Evolutionary conservation across 352 stramenopile genomes (phyloP).

Genomic region (Pelagophyceae sp.): DNA sequence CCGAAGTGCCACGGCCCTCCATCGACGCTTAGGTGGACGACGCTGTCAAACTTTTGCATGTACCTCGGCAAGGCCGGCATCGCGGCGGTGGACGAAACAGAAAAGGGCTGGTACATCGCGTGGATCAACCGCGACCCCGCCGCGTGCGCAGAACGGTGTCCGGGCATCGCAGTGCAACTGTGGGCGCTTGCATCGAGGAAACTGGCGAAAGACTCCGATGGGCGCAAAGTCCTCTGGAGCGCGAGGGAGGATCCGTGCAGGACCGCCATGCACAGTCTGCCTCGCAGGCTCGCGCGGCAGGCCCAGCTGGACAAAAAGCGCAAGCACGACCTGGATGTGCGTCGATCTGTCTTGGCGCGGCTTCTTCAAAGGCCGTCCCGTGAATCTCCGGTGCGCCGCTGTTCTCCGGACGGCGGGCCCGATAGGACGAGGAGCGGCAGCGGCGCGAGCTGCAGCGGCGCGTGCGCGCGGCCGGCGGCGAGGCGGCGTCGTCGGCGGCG

Average conservation of each 20-base stretch:
- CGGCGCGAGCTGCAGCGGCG: slow-evolving; percentile 60
- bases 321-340: slow-evolving; percentile 75
- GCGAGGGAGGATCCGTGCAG: slow-evolving; percentile 36
- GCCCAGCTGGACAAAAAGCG: slow-evolving; percentile 61
- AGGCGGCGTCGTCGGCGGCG: not conserved
- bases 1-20: no score
- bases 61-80: slow-evolving; percentile 94
- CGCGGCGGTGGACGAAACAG: slow-evolving; percentile 92
- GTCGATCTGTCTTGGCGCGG: no score
- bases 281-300: slow-evolving; percentile 36
- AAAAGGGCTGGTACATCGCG: slow-evolving; percentile 94
- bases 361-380: no score
- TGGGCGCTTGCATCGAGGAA: slow-evolving; percentile 30
- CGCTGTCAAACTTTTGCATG: slow-evolving; percentile 91
- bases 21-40: slow-evolving; percentile 94
- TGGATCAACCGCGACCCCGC: slow-evolving; percentile 83
- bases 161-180: slow-evolving; percentile 63
- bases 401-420: no score
- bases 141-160: no score
- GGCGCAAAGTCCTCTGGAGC: slow-evolving; percentile 46
- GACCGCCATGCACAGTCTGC: no score
- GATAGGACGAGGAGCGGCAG: slow-evolving; percentile 71
- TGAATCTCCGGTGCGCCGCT: no score
- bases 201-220: slow-evolving; percentile 48
- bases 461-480: slow-evolving; percentile 49